These are phyloP conservation scores for Leccinum truebloodii DNA, from an alignment of 768 basidiomycete species.

Conservation along the genomic window DNA sequence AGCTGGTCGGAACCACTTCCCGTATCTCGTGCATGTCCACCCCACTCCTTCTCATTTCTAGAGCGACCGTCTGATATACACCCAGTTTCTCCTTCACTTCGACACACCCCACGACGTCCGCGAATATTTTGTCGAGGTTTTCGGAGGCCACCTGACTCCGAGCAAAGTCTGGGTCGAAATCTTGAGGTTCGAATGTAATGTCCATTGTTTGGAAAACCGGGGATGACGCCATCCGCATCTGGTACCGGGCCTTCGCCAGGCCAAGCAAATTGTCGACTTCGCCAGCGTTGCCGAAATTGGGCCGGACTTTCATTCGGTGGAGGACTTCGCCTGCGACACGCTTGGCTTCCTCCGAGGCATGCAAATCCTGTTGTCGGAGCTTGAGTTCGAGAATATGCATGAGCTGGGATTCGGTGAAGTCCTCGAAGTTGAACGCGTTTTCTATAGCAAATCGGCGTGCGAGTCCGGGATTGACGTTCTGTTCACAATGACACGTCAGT, in stretches of 20 bases:
- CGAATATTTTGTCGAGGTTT: not conserved
- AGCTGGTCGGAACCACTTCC: not conserved
- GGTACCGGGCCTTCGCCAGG: not conserved
- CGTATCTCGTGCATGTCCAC: not conserved
- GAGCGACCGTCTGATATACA: not conserved
- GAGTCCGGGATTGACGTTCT: too few species aligned
- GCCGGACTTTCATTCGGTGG: not conserved
- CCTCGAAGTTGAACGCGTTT: too few species aligned
- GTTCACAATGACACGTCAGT: too few species aligned
- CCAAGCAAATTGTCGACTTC: not conserved
- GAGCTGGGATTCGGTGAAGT: too few species aligned
- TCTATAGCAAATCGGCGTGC: too few species aligned
- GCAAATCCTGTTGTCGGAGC: not conserved
- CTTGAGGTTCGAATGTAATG: not conserved
- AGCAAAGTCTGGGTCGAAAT: not conserved
- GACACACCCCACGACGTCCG: not conserved
- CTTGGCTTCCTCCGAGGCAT: not conserved
- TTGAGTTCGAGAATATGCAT: too few species aligned
- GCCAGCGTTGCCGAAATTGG: not conserved
- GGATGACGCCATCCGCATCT: not conserved
- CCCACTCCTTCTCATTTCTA: not conserved
- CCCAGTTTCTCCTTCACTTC: not conserved
- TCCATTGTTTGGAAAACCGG: not conserved
- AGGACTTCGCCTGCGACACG: not conserved
- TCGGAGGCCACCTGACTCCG: not conserved